Evolutionary conservation across 257 asterid species (phyloP).

Genomic region (Solanum rostratum): DNA sequence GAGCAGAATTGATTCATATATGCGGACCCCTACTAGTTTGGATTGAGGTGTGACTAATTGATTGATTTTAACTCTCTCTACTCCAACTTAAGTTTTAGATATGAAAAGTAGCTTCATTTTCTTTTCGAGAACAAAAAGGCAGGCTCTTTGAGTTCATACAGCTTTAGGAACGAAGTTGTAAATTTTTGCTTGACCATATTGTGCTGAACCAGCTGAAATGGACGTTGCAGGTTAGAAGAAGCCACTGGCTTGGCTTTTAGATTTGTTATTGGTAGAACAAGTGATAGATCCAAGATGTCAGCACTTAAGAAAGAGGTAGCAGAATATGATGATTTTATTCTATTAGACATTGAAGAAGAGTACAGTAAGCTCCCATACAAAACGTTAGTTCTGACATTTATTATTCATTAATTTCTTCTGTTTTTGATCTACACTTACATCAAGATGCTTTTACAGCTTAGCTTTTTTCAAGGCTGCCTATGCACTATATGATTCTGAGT

Average conservation of each 20-base stretch:
- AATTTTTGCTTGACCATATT: not conserved
- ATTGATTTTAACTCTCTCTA: not conserved
- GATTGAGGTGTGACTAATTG: not conserved
- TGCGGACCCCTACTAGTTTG: not conserved
- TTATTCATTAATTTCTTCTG: not conserved
- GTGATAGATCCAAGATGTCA: slow-evolving; percentile 68
- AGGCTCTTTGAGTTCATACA: not conserved
- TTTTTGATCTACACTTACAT: slow-evolving; percentile 17
- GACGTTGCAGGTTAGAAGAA: slow-evolving; percentile 79
- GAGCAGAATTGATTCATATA: not conserved
- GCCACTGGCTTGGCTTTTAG: slow-evolving; percentile 97
- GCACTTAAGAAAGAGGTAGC: slow-evolving; percentile 74
- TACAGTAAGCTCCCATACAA: slow-evolving; percentile 98
- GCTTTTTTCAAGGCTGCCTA: slow-evolving; percentile 97
- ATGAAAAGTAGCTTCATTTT: not conserved
- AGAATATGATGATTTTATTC: slow-evolving; percentile 78
- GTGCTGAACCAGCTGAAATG: not conserved
- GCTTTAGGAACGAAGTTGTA: not conserved
- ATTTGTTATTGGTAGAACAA: slow-evolving; percentile 79
- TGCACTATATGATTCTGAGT: slow-evolving; percentile 83
- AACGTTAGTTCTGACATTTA: slow-evolving; percentile 62
- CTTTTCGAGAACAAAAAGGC: not conserved
- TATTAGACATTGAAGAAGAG: slow-evolving; percentile 94
- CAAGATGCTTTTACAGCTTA: slow-evolving; percentile 38
- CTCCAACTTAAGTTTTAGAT: not conserved